Percentiles rank a stretch among this genome's conserved stretches.
Conservation (phyloP, 495 filamentous ascomycete genomes). For the Darksidea phi region DNA sequence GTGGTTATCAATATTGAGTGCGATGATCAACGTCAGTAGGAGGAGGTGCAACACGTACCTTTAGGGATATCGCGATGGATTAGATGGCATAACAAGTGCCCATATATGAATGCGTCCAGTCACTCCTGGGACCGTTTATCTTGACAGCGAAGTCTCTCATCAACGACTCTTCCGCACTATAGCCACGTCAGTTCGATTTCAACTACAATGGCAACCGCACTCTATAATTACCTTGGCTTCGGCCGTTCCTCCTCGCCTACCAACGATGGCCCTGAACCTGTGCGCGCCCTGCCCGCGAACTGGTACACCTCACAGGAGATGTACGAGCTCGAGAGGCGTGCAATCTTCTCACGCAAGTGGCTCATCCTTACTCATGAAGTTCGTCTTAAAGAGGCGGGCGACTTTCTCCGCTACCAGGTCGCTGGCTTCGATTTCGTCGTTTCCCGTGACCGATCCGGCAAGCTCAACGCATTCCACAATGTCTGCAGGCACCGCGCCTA, state of each 20-base stretch:
- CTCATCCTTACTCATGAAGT: conserved; percentile 53
- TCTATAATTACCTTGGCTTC: background rate
- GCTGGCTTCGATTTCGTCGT: conserved; percentile 50
- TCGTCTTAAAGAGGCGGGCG: conserved; percentile 51
- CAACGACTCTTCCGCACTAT: background rate
- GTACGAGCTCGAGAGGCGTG: conserved; percentile 55
- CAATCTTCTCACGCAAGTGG: conserved; percentile 56
- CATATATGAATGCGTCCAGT: too few relatives aligned
- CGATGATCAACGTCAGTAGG: too few relatives aligned
- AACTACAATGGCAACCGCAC: background rate
- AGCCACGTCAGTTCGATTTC: background rate
- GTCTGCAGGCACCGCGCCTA: conserved; percentile 59
- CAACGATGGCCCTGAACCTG: conserved; percentile 5
- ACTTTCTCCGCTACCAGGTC: conserved; percentile 45
- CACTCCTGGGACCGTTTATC: too few relatives aligned
- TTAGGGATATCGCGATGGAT: too few relatives aligned
- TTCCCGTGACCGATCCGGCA: conserved; percentile 50
- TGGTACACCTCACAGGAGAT: conserved; percentile 54
- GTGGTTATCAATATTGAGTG: too few relatives aligned
- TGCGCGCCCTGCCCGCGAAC: conserved; percentile 48
- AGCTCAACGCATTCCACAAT: conserved; percentile 60
- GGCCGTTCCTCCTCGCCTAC: background rate
- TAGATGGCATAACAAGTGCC: too few relatives aligned
- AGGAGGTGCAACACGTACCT: too few relatives aligned
- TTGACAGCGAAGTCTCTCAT: background rate